Percentiles rank a stretch among this genome's conserved stretches.
Conservation (phyloP, 352 stramenopile species). For the Pythium angustatum region DNA sequence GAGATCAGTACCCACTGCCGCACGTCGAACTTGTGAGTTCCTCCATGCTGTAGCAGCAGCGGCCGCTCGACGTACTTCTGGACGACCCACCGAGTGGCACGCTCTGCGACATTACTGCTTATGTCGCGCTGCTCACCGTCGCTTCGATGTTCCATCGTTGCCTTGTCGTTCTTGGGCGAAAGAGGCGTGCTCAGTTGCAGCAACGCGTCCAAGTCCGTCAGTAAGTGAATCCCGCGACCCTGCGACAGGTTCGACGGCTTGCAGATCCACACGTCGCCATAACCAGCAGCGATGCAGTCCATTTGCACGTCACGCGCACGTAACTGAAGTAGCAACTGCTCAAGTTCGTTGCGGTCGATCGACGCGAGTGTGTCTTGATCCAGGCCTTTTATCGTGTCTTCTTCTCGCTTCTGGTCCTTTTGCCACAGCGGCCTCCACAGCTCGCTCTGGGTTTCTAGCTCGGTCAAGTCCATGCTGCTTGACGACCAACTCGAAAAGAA, state of each 20-base stretch:
- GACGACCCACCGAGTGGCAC: slow-evolving; percentile 79
- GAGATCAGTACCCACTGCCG: slow-evolving; percentile 86
- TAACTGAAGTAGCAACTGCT: slow-evolving; percentile 30
- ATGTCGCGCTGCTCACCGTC: neutral
- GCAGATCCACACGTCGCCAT: slow-evolving; percentile 73
- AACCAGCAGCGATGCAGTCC: slow-evolving; percentile 26
- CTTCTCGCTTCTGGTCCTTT: neutral
- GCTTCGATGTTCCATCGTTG: neutral
- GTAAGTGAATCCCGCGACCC: slow-evolving; percentile 64
- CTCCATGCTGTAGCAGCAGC: slow-evolving; percentile 44
- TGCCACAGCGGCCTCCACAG: slow-evolving; percentile 6
- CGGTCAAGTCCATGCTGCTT: slow-evolving; percentile 8
- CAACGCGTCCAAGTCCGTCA: slow-evolving; percentile 40
- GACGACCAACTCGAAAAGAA: slow-evolving; percentile 14
- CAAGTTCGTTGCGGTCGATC: neutral
- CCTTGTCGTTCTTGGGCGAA: neutral
- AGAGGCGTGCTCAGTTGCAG: slow-evolving; percentile 14
- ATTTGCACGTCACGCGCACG: slow-evolving; percentile 46
- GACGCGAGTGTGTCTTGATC: too few relatives aligned
- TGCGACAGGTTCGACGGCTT: slow-evolving; percentile 79
- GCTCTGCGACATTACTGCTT: neutral
- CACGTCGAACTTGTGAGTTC: slow-evolving; percentile 81
- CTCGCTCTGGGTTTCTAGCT: slow-evolving; percentile 11
- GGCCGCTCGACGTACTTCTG: slow-evolving; percentile 89
- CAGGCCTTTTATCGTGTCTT: slow-evolving; percentile 4